Base-by-base conservation (phyloP, 75 land plant genomes). In the Ceratopteris richardii region DNA sequence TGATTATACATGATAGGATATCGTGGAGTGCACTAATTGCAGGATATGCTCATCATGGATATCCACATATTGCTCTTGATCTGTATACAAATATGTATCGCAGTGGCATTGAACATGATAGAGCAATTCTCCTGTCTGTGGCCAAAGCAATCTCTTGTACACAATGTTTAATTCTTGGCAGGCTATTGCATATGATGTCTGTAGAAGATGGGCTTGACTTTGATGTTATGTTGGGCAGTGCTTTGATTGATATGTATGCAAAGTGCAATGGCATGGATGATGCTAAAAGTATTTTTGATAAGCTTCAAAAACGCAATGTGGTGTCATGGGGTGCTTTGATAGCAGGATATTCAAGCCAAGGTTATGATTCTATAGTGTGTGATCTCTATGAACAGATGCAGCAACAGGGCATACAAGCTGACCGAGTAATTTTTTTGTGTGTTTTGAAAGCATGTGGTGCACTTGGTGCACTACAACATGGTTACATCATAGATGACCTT, bases 351-450 rank as follows among this genome's bases (percentile, higher is more conserved):
- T n/a, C 50, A 18, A n/a, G 22, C 3, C 50, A 46, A 58, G 77
- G 77, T 4, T 70, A 46, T 67, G 63, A 71, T 31, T 42, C 61
- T 40, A 71, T 69, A 57, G 84, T 79, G 33, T 22, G 72, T 22
- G 44, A 66, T 43, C 57, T 73, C 1, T 81, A 77, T 25, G 19
- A 28, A 0, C 44, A 73, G 26, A 77, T 81, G 84, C 75, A 67
- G 48, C 53, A 37, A 24, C 52, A 65, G 26, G 42, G 22, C n/a
- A 24, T 81, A 18, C 28, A 37, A 42, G 37, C 50, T 21, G 50
- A 46, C 17, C 18, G 22, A 46, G 50, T 46, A 2, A 46, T 46
- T 46, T 14, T n/a, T 46, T 4, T 46, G 50, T 46, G 50, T 46
- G 50, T 46, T n/a, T 46, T 46, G 22, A 46, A 46, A 21, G 50